Evolutionary conservation across 352 stramenopile genomes (phyloP).

Genomic region (Globisporangium ultimum): DNA sequence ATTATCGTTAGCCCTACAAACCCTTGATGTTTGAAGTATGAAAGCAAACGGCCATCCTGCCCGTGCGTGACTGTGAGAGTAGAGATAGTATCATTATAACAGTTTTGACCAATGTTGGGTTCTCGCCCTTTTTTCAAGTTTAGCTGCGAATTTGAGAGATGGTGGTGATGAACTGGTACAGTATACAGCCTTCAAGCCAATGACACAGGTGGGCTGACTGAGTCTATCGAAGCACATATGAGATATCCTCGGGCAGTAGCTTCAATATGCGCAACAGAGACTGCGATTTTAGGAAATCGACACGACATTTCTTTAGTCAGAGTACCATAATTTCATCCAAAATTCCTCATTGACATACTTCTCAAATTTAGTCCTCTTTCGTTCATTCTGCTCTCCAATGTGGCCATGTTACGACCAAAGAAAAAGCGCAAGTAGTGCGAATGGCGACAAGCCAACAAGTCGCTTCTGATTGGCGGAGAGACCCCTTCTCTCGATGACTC

Average conservation of each 20-base stretch:
- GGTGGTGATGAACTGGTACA: too few relatives aligned
- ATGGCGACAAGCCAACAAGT: neutral
- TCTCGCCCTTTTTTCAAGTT: too few relatives aligned
- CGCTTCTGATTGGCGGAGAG: neutral
- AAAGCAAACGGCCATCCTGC: neutral
- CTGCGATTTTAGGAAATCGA: too few relatives aligned
- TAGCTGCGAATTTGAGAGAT: too few relatives aligned
- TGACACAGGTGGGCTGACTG: too few relatives aligned
- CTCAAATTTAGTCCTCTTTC: neutral
- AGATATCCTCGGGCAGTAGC: too few relatives aligned
- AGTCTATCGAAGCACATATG: too few relatives aligned
- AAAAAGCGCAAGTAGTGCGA: neutral
- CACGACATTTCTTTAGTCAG: neutral
- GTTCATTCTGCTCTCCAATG: neutral
- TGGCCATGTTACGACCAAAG: conserved; percentile 1
- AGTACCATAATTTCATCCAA: neutral
- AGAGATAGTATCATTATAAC: too few relatives aligned
- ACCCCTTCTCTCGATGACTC: neutral
- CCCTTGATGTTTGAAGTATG: neutral
- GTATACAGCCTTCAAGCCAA: too few relatives aligned
- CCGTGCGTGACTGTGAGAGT: too few relatives aligned
- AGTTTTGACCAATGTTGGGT: too few relatives aligned
- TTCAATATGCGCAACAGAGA: too few relatives aligned
- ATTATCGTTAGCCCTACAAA: neutral
- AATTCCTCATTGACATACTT: neutral